These are phyloP conservation scores for Talaromyces pinophilus DNA, from an alignment of 2,329 filamentous ascomycete species.

Conservation along the genomic window DNA sequence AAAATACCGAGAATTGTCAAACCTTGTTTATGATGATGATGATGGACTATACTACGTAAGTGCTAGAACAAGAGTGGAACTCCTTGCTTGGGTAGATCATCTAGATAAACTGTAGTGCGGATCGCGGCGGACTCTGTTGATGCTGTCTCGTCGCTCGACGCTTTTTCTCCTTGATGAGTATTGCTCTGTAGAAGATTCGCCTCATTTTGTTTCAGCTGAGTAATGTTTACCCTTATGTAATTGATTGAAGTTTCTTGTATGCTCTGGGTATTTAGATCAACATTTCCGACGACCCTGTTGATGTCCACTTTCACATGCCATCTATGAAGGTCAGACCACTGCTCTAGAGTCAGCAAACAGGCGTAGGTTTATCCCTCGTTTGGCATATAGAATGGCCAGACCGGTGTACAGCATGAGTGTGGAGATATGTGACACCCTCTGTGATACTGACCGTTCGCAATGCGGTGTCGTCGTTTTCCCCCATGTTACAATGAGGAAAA, in stretches of 20 bases:
- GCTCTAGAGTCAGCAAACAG: not conserved
- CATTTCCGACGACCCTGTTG: not conserved
- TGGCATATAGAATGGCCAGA: not conserved
- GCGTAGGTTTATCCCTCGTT: not conserved
- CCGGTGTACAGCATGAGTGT: constrained; percentile 2
- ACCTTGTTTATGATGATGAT: not conserved
- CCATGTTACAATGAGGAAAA: constrained; percentile 10
- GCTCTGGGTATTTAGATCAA: not conserved
- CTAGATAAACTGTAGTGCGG: not conserved
- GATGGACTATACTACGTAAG: not conserved
- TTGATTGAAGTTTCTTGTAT: not conserved
- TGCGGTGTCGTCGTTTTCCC: constrained; percentile 4
- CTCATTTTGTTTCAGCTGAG: not conserved
- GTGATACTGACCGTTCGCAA: constrained; percentile 6
- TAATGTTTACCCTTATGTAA: not conserved
- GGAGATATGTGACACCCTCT: not conserved
- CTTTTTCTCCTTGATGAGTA: not conserved
- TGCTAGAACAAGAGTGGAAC: not conserved
- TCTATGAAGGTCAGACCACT: not conserved
- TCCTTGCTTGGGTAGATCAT: not conserved
- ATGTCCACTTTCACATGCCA: constrained; percentile 12
- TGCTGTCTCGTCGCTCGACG: not conserved
- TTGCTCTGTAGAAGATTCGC: not conserved
- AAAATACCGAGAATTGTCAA: not conserved
- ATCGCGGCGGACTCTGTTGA: not conserved